Evolutionary conservation across 495 filamentous ascomycete species (phyloP).

Genomic region (Clohesyomyces aquaticus): DNA sequence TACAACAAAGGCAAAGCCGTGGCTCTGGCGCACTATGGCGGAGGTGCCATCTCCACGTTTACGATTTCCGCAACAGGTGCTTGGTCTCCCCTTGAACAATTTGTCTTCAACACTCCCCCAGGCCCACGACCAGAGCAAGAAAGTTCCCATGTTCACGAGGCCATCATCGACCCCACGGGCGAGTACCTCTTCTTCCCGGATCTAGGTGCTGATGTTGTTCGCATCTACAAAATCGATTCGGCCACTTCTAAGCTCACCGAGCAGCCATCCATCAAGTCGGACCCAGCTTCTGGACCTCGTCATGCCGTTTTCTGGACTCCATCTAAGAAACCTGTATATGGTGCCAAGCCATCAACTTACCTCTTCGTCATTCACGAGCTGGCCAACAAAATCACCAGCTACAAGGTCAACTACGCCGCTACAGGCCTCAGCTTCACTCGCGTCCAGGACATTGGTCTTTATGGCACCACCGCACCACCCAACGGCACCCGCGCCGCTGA

Average conservation of each 20-base stretch:
- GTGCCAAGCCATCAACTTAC: conserved; percentile 7
- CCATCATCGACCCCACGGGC: conserved; percentile 48
- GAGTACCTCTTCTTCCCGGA: conserved; percentile 49
- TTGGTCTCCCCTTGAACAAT: conserved; percentile 39
- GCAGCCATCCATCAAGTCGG: conserved; percentile 31
- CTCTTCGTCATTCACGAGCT: conserved; percentile 46
- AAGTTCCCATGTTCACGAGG: conserved; percentile 45
- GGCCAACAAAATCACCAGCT: conserved; percentile 40
- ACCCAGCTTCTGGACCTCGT: conserved; percentile 44
- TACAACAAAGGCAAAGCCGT: conserved; percentile 45
- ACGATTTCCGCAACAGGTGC: not conserved
- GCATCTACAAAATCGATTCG: conserved; percentile 41
- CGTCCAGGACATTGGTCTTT: conserved; percentile 38
- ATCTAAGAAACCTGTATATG: not conserved
- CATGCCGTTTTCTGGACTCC: conserved; percentile 48
- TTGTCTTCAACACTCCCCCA: conserved; percentile 38
- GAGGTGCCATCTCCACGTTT: conserved; percentile 27
- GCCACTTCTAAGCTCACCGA: conserved; percentile 33
- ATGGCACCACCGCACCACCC: conserved; percentile 33
- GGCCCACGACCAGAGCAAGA: conserved; percentile 42
- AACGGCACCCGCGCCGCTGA: conserved; percentile 58
- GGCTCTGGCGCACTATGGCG: conserved; percentile 46
- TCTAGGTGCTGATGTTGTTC: conserved; percentile 46
- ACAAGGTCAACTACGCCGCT: conserved; percentile 42
- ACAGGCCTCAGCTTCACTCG: conserved; percentile 42